Evolutionary conservation across 2,329 filamentous ascomycete genomes (phyloP), one percentile per base, ranked within the genome.

Genomic region (Akanthomyces uredinophilus): DNA sequence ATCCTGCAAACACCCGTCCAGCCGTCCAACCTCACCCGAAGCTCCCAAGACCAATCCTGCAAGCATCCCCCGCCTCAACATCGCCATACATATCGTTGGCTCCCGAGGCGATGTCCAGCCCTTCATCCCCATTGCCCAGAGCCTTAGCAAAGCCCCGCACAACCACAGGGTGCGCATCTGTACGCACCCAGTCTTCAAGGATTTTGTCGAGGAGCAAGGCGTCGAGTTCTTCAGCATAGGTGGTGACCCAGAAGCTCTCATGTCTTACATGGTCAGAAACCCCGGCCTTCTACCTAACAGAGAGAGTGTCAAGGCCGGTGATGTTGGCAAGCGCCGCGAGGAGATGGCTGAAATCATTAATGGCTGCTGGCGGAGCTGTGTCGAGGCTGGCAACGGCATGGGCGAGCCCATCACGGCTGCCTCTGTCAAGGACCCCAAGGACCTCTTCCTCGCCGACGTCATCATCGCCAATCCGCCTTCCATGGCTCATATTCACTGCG

Each of bases 191-290:
- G 75, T 77, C 4, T 86, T 86, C 66, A 76, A 80, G 58, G 71
- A 79, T 3, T 84, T 86, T 47, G 81, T 86, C 18, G 72, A 77
- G 49, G 72, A 75, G 3, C 75, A 80, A n/a, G 81, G 79, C 0
- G 68, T 86, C 10, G 83, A 85, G 62, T 86, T 86, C 67, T 86
- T 80, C 66, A 75, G 76, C 11, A 84, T 86, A 14, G 83, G 83
- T 3, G 83, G 83, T 3, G 79, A 85, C 58, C 83, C 83, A 0
- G 77, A 80, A 20, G 77, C 78, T 24, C 71, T 81, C 44, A 81
- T 75, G 73, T 70, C 72, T 2, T 77, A 75, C 64, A 77, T 77
- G 75, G 75, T 77, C 11, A 72, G 70, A 57, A 77, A 77, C 22
- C 75, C 76, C 0, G 73, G 75, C 0, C 63, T 78, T 10, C 55